Evolutionary conservation across 2,329 filamentous ascomycete species (phyloP).

Genomic region (Arthrinium puccinioides): DNA sequence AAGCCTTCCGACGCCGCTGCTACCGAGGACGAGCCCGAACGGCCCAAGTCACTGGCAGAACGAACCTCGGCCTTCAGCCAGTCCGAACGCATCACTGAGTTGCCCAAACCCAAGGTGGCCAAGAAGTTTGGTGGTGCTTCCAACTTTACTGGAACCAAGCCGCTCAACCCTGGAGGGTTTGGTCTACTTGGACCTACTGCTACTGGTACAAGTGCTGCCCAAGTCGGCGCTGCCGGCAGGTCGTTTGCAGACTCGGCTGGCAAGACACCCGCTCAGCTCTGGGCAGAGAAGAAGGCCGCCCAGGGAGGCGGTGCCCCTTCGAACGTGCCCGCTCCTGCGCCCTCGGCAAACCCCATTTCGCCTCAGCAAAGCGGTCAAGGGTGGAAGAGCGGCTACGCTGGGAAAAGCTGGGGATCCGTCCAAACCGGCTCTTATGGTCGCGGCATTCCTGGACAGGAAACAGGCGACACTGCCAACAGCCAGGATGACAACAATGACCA

Average conservation of each 20-base stretch:
- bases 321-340: constrained; percentile 33
- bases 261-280: constrained; percentile 93
- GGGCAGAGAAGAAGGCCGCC: constrained; percentile 94
- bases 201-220: constrained; percentile 36
- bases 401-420: constrained; percentile 85
- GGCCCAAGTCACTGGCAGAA: constrained; percentile 62
- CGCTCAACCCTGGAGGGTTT: constrained; percentile 66
- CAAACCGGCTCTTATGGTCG: constrained; percentile 66
- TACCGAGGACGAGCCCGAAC: constrained; percentile 31
- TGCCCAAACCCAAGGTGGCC: constrained; percentile 92
- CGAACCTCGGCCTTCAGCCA: constrained; percentile 66
- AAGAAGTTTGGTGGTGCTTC: constrained; percentile 75
- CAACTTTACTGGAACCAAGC: constrained; percentile 80
- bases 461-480: constrained; percentile 43
- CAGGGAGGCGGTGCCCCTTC: constrained; percentile 56
- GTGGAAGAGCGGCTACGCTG: constrained; percentile 88
- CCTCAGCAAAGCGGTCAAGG: constrained; percentile 61
- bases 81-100: constrained; percentile 73
- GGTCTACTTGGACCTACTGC: constrained; percentile 56
- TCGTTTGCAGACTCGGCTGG: constrained; percentile 93
- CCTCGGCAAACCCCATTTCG: constrained; percentile 45
- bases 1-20: constrained; percentile 40
- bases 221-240: constrained; percentile 72
- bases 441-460: constrained; percentile 53
- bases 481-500: constrained; percentile 35